Evolutionary conservation across 805 yeast genomes (phyloP).

Genomic region (Kockiozyma suomiensis): DNA sequence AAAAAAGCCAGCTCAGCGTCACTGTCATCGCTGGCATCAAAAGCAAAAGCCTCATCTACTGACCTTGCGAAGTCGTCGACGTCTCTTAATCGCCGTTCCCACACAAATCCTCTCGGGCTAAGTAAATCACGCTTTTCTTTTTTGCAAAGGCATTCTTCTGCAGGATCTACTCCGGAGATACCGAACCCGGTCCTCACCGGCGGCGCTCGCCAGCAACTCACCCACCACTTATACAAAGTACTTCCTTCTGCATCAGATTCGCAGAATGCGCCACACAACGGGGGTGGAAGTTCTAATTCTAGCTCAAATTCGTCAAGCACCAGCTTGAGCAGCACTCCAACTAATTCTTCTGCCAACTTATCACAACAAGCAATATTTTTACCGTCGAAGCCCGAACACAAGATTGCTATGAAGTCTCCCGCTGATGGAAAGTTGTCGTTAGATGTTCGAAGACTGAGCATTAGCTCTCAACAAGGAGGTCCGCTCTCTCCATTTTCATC

Average conservation of each 20-base stretch:
- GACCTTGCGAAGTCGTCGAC: slow-evolving; percentile 2
- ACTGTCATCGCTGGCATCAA: slow-evolving; percentile 16
- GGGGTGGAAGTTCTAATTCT: slow-evolving; percentile 18
- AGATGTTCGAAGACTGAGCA: slow-evolving; percentile 23
- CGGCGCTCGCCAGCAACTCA: slow-evolving; percentile 14
- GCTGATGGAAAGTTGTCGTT: slow-evolving; percentile 10
- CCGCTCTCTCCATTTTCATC: slow-evolving; percentile 18
- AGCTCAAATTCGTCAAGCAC: slow-evolving; percentile 23
- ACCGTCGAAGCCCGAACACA: background rate
- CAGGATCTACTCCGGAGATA: slow-evolving; percentile 2
- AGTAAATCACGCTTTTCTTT: slow-evolving; percentile 25
- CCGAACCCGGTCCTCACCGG: slow-evolving; percentile 26
- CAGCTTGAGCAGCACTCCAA: slow-evolving; percentile 22
- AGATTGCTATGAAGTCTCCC: slow-evolving; percentile 13
- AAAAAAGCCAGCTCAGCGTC: slow-evolving; percentile 24
- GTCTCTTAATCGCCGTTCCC: slow-evolving; percentile 10
- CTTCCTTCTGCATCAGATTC: slow-evolving; percentile 7
- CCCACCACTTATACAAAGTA: slow-evolving; percentile 18
- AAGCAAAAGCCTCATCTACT: background rate
- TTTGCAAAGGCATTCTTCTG: slow-evolving; percentile 9
- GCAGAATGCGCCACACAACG: background rate
- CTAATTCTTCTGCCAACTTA: slow-evolving; percentile 8
- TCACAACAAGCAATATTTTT: slow-evolving; percentile 11
- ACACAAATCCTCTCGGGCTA: slow-evolving; percentile 1
- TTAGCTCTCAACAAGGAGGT: slow-evolving; percentile 15